Conservation (phyloP, 176 grass and related monocot species). For the Oryza rufipogon region DNA sequence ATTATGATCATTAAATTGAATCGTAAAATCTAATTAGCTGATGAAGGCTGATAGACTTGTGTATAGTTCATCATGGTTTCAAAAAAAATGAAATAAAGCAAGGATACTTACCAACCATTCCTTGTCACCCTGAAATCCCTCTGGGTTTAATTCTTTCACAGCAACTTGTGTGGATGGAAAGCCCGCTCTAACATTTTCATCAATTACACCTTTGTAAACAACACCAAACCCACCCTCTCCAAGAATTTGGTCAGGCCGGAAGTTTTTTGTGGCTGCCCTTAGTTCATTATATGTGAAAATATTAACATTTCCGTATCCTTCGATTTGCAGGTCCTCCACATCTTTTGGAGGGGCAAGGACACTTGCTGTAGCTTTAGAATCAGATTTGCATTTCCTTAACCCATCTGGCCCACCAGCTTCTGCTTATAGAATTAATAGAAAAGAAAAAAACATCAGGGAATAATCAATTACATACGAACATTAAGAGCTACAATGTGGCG, state of each 20-base stretch:
- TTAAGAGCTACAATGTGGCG: neutral
- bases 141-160: slow-evolving; percentile 92
- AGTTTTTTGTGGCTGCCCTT: slow-evolving; percentile 88
- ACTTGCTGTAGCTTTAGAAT: slow-evolving; percentile 58
- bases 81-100: slow-evolving; percentile 11
- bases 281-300: slow-evolving; percentile 86
- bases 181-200: slow-evolving; percentile 75
- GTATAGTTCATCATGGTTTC: neutral
- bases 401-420: slow-evolving; percentile 42
- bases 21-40: slow-evolving; percentile 3
- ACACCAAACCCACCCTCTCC: slow-evolving; percentile 97
- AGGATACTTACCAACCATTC: slow-evolving; percentile 83
- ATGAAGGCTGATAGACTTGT: neutral
- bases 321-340: slow-evolving; percentile 72
- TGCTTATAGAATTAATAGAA: slow-evolving; percentile 44
- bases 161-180: slow-evolving; percentile 81
- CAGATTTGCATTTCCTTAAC: slow-evolving; percentile 63
- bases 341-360: slow-evolving; percentile 81
- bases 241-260: slow-evolving; percentile 83
- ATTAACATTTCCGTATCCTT: slow-evolving; percentile 80
- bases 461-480: neutral
- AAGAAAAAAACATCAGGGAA: slow-evolving; percentile 40
- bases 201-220: slow-evolving; percentile 92
- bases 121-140: slow-evolving; percentile 95
- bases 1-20: slow-evolving; percentile 8